Conservation (phyloP, 306 rosid genomes). For the Dryas alaskensis region DNA sequence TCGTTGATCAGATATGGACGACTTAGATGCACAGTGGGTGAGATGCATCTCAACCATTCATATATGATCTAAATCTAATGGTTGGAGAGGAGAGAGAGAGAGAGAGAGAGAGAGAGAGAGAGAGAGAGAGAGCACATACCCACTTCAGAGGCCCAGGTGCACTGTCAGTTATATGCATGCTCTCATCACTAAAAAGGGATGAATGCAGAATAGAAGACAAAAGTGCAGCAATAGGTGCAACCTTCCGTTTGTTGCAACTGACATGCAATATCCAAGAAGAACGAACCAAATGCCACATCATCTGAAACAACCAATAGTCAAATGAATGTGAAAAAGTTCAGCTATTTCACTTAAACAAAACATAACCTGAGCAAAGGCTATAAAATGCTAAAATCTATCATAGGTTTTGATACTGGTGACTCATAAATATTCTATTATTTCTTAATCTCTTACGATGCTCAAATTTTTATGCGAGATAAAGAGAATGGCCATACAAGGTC, state of each 20-base stretch:
- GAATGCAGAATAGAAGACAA: slow-evolving; percentile 89
- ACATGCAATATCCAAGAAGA: slow-evolving; percentile 90
- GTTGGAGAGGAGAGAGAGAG: neutral
- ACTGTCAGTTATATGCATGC: slow-evolving; percentile 62
- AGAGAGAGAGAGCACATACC: slow-evolving; percentile 54
- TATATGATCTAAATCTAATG: neutral
- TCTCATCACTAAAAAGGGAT: slow-evolving; percentile 66
- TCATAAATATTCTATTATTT: neutral
- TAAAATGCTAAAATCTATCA: neutral
- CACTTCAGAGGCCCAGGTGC: slow-evolving; percentile 89
- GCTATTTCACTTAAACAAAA: slow-evolving; percentile 12
- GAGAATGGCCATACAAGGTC: neutral
- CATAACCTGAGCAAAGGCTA: neutral
- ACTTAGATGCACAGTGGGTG: neutral
- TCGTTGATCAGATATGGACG: too few species aligned
- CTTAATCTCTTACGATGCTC: neutral
- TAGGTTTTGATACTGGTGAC: neutral
- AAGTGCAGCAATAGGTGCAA: slow-evolving; percentile 92
- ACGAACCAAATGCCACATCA: slow-evolving; percentile 88
- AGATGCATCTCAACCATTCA: neutral
- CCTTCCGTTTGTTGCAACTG: slow-evolving; percentile 90
- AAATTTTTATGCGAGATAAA: neutral
- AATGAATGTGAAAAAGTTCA: slow-evolving; percentile 17
- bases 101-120: slow-evolving; percentile 1
- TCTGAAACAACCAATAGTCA: slow-evolving; percentile 46